These are phyloP conservation scores for Cercospora beticola DNA, from an alignment of 2,329 filamentous ascomycete species.

Conservation along the genomic window DNA sequence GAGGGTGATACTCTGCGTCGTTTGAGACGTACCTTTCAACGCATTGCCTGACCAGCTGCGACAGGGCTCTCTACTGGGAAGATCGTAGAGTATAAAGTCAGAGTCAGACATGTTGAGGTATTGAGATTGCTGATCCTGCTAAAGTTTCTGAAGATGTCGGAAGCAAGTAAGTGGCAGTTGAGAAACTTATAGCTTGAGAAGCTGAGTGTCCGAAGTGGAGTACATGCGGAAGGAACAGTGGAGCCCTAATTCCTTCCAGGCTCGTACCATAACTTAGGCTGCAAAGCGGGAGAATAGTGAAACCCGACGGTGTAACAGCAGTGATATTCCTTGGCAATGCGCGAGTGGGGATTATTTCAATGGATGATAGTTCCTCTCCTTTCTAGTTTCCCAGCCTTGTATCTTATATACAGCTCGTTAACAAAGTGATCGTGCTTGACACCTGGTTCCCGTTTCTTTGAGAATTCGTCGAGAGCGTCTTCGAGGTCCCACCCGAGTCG, in stretches of 20 bases:
- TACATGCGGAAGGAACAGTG: neutral
- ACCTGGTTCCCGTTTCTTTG: constrained; percentile 69
- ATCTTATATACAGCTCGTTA: constrained; percentile 53
- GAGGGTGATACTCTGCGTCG: neutral
- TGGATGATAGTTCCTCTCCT: constrained; percentile 21
- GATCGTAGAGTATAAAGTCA: constrained; percentile 12
- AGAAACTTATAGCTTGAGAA: neutral
- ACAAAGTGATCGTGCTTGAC: constrained; percentile 89
- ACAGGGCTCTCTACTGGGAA: constrained; percentile 14
- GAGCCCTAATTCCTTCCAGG: neutral
- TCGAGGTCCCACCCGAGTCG: constrained; percentile 68
- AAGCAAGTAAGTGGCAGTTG: neutral
- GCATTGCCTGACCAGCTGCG: constrained; percentile 14
- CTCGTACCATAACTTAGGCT: neutral
- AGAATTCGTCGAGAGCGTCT: constrained; percentile 78
- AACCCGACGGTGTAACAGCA: neutral
- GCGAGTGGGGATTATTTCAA: neutral
- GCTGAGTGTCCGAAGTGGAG: neutral
- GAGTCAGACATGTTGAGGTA: constrained; percentile 3
- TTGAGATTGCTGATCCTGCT: neutral
- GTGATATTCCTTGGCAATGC: neutral
- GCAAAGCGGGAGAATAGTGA: neutral
- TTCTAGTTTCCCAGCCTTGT: constrained; percentile 20
- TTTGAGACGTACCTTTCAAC: constrained; percentile 5
- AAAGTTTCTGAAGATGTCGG: neutral